These are phyloP conservation scores for Auriscalpium microsporum DNA, from an alignment of 768 basidiomycete species.

Conservation along the genomic window DNA sequence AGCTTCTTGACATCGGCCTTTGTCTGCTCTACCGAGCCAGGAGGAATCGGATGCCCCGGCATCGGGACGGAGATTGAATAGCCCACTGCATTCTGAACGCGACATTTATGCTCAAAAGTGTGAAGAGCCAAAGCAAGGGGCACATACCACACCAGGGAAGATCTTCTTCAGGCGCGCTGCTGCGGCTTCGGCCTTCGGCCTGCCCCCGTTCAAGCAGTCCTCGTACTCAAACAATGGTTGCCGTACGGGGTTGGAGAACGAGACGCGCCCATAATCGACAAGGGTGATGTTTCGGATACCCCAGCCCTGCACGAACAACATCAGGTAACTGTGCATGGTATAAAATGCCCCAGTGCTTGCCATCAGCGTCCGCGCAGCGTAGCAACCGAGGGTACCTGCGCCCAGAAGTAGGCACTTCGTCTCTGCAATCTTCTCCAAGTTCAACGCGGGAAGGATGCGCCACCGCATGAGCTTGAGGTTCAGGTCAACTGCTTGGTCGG, in stretches of 20 bases:
- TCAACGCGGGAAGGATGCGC: constrained; percentile 84
- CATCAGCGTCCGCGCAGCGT: constrained; percentile 89
- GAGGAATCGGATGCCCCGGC: constrained; percentile 91
- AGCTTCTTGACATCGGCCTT: constrained; percentile 64
- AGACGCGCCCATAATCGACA: constrained; percentile 84
- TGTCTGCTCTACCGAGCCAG: constrained; percentile 43
- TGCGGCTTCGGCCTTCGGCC: constrained; percentile 88
- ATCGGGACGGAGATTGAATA: constrained; percentile 82
- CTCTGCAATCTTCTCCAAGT: constrained; percentile 77
- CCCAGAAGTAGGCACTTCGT: constrained; percentile 84
- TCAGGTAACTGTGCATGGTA: background rate
- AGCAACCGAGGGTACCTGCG: constrained; percentile 94
- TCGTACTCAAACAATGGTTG: constrained; percentile 95
- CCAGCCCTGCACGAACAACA: constrained; percentile 61
- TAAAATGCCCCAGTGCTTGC: constrained; percentile 31
- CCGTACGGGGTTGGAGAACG: constrained; percentile 95
- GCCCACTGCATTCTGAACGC: constrained; percentile 67
- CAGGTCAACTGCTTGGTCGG: constrained; percentile 94
- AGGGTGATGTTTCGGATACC: constrained; percentile 91
- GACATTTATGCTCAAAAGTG: background rate
- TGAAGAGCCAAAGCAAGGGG: background rate
- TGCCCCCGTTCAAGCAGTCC: constrained; percentile 88
- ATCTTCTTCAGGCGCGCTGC: constrained; percentile 80
- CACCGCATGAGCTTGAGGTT: constrained; percentile 98
- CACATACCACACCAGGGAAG: constrained; percentile 83